Percentiles rank a stretch among this genome's conserved stretches.
Conservation (phyloP, 441 rosid species). For the Adansonia rubrostipa region DNA sequence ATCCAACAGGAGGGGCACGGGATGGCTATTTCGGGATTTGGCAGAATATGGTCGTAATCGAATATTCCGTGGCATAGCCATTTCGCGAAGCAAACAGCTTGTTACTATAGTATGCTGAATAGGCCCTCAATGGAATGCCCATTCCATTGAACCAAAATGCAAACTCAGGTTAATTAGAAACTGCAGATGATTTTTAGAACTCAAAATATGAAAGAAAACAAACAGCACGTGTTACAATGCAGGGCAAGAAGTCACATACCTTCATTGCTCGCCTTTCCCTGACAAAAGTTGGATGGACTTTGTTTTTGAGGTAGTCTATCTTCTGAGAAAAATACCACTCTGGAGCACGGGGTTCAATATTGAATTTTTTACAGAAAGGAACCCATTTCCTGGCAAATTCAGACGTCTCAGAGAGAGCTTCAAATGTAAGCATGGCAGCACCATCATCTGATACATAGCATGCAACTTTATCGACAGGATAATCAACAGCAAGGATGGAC, state of each 20-base stretch:
- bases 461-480: slow-evolving; percentile 74
- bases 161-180: background rate
- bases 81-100: too few species aligned
- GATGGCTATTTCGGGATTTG: too few species aligned
- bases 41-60: too few species aligned
- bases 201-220: background rate
- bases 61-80: too few species aligned
- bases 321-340: slow-evolving; percentile 81
- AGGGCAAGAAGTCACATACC: slow-evolving; percentile 42
- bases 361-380: slow-evolving; percentile 73
- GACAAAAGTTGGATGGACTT: slow-evolving; percentile 73
- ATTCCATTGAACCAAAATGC: background rate
- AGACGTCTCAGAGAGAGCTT: slow-evolving; percentile 83
- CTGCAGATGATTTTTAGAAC: background rate
- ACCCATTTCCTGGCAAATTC: slow-evolving; percentile 86
- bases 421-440: slow-evolving; percentile 87
- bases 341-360: slow-evolving; percentile 79
- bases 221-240: background rate
- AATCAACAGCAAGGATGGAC: slow-evolving; percentile 85
- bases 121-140: too few species aligned
- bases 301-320: slow-evolving; percentile 74
- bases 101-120: too few species aligned
- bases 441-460: slow-evolving; percentile 91
- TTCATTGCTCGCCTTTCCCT: slow-evolving; percentile 75
- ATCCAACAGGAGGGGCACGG: too few species aligned